These are phyloP conservation scores for Didymella exigua DNA, from an alignment of 2,329 filamentous ascomycete species.

Conservation along the genomic window DNA sequence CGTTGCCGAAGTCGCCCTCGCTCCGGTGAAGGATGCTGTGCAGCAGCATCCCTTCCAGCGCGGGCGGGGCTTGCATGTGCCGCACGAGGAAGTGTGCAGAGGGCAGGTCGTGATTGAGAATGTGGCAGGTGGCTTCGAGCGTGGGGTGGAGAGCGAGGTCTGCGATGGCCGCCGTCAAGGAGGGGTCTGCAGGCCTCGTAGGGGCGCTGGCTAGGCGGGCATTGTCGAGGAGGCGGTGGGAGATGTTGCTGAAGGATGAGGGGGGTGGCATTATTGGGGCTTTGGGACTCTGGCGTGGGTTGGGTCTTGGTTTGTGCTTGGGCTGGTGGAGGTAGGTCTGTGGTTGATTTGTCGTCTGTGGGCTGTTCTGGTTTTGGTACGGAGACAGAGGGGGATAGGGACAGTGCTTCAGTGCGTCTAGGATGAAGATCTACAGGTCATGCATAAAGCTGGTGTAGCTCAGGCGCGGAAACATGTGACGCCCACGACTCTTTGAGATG, in stretches of 20 bases:
- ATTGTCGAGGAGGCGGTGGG: conserved; percentile 19
- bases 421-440: not conserved
- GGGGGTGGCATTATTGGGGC: not conserved
- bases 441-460: not conserved
- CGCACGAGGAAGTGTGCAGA: conserved; percentile 59
- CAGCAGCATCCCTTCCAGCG: conserved; percentile 58
- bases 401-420: no score
- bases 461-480: conserved; percentile 14
- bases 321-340: no score
- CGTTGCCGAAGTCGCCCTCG: conserved; percentile 59
- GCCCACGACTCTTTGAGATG: conserved; percentile 1
- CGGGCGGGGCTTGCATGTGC: conserved; percentile 58
- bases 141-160: conserved; percentile 52
- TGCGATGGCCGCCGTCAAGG: conserved; percentile 29
- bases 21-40: conserved; percentile 58
- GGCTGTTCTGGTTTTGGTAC: no score
- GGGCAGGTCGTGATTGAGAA: conserved; percentile 58
- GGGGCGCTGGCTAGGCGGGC: conserved; percentile 23
- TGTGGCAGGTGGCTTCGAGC: conserved; percentile 58
- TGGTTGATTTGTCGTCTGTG: no score
- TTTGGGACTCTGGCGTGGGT: not conserved
- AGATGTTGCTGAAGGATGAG: conserved; percentile 13
- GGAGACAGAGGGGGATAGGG: no score
- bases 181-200: conserved; percentile 14
- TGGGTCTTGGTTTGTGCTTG: no score